Conservation (phyloP, 352 stramenopile genomes). For the Globisporangium apiculatum region DNA sequence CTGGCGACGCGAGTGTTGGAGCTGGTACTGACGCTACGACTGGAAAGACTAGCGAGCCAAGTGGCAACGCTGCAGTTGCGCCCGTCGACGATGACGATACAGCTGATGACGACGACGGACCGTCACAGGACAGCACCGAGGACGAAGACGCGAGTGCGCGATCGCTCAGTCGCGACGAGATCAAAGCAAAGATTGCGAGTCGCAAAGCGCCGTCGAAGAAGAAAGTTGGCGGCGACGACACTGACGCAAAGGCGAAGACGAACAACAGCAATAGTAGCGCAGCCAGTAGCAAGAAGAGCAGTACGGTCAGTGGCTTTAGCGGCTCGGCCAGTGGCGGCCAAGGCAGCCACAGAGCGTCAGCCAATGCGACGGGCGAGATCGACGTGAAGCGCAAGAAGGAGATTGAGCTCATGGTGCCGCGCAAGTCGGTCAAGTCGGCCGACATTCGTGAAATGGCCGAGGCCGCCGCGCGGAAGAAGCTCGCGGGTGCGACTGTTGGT, state of each 20-base stretch:
- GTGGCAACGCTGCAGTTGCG: not conserved
- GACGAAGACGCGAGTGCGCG: constrained; percentile 27
- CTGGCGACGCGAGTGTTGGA: not conserved
- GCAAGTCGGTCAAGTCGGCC: constrained; percentile 69
- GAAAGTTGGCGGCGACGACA: constrained; percentile 25
- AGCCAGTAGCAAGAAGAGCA: constrained; percentile 11
- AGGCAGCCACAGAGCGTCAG: too few relatives aligned
- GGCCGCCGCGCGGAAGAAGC: constrained; percentile 55
- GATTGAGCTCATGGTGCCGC: constrained; percentile 69
- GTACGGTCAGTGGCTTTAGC: too few relatives aligned
- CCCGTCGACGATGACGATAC: constrained; percentile 6
- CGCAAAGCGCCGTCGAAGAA: constrained; percentile 63
- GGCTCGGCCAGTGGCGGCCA: too few relatives aligned
- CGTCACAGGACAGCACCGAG: constrained; percentile 8
- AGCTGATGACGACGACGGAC: constrained; percentile 9
- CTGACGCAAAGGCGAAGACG: constrained; percentile 16
- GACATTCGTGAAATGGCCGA: constrained; percentile 74
- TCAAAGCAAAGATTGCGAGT: constrained; percentile 68
- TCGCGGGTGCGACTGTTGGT: constrained; percentile 7
- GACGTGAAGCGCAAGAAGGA: constrained; percentile 77
- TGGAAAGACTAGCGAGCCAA: not conserved
- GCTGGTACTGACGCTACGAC: too few relatives aligned
- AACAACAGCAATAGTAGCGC: constrained; percentile 24
- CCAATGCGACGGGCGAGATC: constrained; percentile 26
- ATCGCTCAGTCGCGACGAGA: constrained; percentile 63